A percentile compares a stretch with the other conserved stretches of the same genome.
These are phyloP conservation scores for Aspergillus sclerotioniger DNA, from an alignment of 495 filamentous ascomycete genomes.

Conservation along the genomic window DNA sequence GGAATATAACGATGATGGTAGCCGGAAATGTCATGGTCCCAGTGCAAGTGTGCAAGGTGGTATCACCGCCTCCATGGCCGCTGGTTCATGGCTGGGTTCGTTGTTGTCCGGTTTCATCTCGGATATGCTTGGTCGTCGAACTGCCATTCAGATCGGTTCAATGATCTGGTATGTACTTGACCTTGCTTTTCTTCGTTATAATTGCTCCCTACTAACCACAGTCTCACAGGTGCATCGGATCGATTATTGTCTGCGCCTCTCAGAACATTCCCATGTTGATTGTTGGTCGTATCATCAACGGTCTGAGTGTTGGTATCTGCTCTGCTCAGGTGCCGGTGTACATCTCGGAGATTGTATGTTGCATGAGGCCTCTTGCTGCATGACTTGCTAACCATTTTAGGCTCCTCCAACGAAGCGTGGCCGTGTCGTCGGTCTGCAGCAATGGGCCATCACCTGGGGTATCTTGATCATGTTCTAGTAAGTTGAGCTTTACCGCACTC, in stretches of 20 bases:
- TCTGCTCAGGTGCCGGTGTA: constrained; percentile 80
- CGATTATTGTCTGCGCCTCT: constrained; percentile 65
- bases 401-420: constrained; percentile 68
- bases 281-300: constrained; percentile 75
- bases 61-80: constrained; percentile 71
- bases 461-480: constrained; percentile 76
- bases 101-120: constrained; percentile 64
- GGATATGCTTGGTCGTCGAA: constrained; percentile 66
- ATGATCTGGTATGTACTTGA: constrained; percentile 57
- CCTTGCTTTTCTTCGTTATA: neutral
- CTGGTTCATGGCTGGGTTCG: constrained; percentile 72
- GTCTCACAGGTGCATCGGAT: constrained; percentile 55
- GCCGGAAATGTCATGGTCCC: constrained; percentile 44
- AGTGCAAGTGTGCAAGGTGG: constrained; percentile 52
- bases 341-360: constrained; percentile 59
- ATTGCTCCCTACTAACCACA: constrained; percentile 11
- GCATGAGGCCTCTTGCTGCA: neutral
- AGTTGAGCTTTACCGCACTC: neutral
- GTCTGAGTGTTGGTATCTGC: constrained; percentile 71
- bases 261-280: constrained; percentile 74
- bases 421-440: constrained; percentile 66
- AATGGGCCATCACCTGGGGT: constrained; percentile 81
- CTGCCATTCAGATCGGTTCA: constrained; percentile 60
- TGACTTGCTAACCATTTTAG: constrained; percentile 6
- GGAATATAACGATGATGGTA: constrained; percentile 24